Conservation (phyloP, 306 rosid species). For the Lathyrus sativus region DNA sequence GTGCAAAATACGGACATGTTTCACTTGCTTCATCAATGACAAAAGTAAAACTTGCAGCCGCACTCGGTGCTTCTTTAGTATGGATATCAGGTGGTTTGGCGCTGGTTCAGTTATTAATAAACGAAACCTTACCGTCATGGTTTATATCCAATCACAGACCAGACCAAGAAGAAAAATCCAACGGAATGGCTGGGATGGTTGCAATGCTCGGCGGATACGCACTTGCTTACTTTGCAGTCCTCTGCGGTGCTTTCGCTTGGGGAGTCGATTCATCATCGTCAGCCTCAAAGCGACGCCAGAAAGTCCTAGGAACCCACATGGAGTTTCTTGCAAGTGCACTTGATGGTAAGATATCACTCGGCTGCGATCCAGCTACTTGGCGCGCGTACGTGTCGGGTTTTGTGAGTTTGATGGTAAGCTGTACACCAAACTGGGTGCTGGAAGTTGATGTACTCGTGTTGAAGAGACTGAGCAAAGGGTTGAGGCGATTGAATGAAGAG, state of each 20-base stretch:
- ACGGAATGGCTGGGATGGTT: conserved; percentile 79
- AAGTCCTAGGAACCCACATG: conserved; percentile 75
- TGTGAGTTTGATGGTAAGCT: conserved; percentile 80
- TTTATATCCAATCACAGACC: conserved; percentile 76
- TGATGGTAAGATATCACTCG: conserved; percentile 90
- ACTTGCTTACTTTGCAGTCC: conserved; percentile 80
- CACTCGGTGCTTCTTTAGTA: conserved; percentile 85
- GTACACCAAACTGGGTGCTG: conserved; percentile 83
- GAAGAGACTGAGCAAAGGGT: conserved; percentile 79
- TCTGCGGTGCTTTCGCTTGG: conserved; percentile 91
- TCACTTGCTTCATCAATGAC: conserved; percentile 79
- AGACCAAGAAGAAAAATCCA: conserved; percentile 57
- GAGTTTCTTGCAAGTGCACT: conserved; percentile 93
- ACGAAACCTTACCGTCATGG: conserved; percentile 95
- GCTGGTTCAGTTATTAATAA: conserved; percentile 77
- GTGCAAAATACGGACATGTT: conserved; percentile 56
- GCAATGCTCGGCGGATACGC: conserved; percentile 88
- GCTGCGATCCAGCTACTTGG: conserved; percentile 89
- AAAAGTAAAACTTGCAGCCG: conserved; percentile 82
- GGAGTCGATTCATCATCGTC: conserved; percentile 85
- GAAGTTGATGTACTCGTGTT: conserved; percentile 77
- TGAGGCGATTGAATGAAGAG: conserved; percentile 77
- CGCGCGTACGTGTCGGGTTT: conserved; percentile 82
- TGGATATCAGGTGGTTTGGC: conserved; percentile 83
- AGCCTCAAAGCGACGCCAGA: conserved; percentile 80